These are phyloP conservation scores for Purshia tridentata DNA, from an alignment of 306 rosid genomes.

Conservation along the genomic window DNA sequence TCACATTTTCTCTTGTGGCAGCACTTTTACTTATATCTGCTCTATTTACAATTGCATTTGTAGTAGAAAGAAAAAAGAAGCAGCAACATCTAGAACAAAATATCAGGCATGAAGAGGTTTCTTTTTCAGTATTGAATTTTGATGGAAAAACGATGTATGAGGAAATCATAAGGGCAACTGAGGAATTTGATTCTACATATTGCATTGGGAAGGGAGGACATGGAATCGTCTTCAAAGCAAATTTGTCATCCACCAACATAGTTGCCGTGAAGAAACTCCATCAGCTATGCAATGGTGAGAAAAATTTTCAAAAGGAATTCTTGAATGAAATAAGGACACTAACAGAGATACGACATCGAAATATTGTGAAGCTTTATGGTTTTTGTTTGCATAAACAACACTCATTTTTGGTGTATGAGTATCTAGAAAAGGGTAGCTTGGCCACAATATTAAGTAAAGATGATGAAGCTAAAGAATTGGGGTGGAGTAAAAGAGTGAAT, in stretches of 20 bases:
- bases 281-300: neutral
- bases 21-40: neutral
- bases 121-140: neutral
- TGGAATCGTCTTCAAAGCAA: slow-evolving; percentile 21
- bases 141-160: slow-evolving; percentile 1
- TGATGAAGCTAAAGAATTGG: no score
- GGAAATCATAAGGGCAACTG: slow-evolving; percentile 4
- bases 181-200: slow-evolving; percentile 12
- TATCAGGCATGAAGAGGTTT: neutral
- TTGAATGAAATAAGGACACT: slow-evolving; percentile 13
- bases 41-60: neutral
- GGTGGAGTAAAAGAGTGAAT: no score
- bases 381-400: no score
- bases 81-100: no score
- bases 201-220: slow-evolving; percentile 20
- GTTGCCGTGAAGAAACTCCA: slow-evolving; percentile 26
- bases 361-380: slow-evolving; percentile 19
- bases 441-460: no score
- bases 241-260: neutral
- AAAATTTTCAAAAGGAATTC: slow-evolving; percentile 4
- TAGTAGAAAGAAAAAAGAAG: neutral
- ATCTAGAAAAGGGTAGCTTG: no score
- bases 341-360: slow-evolving; percentile 16
- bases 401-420: no score
- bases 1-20: neutral